phyloP scores from a whole-genome alignment of 1,284 basidiomycete species.

The Apiotrichum veenhuisii region DNA sequence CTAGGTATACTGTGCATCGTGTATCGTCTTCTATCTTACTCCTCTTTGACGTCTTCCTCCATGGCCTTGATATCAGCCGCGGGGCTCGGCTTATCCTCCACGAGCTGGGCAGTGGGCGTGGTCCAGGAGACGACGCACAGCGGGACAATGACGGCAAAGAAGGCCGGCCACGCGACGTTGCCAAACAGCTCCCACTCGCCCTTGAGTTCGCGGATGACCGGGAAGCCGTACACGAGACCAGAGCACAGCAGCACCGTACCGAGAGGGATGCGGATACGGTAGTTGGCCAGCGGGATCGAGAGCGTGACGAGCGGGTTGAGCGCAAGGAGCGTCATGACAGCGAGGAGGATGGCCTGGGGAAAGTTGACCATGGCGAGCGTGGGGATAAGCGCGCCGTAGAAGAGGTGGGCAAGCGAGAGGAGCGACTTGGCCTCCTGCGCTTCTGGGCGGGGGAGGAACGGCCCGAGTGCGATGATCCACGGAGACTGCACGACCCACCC shows the following conservation, averaged over 20 bases:
- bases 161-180: constrained; percentile 40
- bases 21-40: background rate
- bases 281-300: background rate
- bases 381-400: constrained; percentile 76
- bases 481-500: constrained; percentile 23
- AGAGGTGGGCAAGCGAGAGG: constrained; percentile 48
- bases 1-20: background rate
- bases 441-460: constrained; percentile 53
- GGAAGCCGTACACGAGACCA: constrained; percentile 1
- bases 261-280: constrained; percentile 4
- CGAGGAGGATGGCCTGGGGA: constrained; percentile 70
- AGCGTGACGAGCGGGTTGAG: constrained; percentile 12
- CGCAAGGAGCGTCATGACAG: constrained; percentile 56
- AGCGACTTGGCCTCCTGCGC: constrained; percentile 50
- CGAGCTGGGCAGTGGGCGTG: background rate
- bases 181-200: constrained; percentile 43
- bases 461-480: constrained; percentile 18
- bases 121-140: constrained; percentile 29
- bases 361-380: constrained; percentile 84
- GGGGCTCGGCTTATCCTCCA: background rate
- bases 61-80: too few relatives aligned
- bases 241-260: background rate
- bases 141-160: constrained; percentile 38
- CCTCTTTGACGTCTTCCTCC: background rate
- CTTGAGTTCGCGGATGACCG: constrained; percentile 17